phyloP scores from a whole-genome alignment of 805 yeast genomes.

The Lachancea thermotolerans region DNA sequence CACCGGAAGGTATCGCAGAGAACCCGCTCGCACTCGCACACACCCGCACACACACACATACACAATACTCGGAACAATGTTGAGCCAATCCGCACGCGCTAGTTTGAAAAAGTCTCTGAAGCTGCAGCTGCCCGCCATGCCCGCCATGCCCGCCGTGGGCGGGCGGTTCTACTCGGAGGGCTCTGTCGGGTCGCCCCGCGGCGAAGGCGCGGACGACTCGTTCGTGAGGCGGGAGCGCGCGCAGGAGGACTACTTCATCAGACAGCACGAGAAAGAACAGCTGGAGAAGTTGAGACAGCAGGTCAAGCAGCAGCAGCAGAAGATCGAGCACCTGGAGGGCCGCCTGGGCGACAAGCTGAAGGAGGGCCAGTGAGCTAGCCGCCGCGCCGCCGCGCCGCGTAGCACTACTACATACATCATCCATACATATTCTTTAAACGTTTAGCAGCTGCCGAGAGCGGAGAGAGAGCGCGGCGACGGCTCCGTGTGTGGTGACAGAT shows the following conservation, averaged over 20 bases:
- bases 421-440: background rate
- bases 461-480: background rate
- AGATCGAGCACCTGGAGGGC: conserved; percentile 45
- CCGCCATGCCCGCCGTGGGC: conserved; percentile 1
- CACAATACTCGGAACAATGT: conserved; percentile 11
- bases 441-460: background rate
- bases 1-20: too few relatives aligned
- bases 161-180: conserved; percentile 44
- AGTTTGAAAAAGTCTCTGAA: conserved; percentile 25
- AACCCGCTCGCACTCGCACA: too few relatives aligned
- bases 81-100: conserved; percentile 16
- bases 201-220: conserved; percentile 48
- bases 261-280: conserved; percentile 86
- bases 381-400: background rate
- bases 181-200: conserved; percentile 53
- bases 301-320: conserved; percentile 66
- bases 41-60: too few relatives aligned
- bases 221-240: conserved; percentile 89
- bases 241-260: conserved; percentile 77
- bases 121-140: conserved; percentile 10
- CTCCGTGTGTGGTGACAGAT: background rate
- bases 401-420: background rate
- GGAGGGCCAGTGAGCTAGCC: background rate
- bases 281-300: conserved; percentile 68
- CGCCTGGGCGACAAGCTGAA: conserved; percentile 40